These are phyloP conservation scores for Xylaria longipes DNA, from an alignment of 495 filamentous ascomycete species.

Conservation along the genomic window DNA sequence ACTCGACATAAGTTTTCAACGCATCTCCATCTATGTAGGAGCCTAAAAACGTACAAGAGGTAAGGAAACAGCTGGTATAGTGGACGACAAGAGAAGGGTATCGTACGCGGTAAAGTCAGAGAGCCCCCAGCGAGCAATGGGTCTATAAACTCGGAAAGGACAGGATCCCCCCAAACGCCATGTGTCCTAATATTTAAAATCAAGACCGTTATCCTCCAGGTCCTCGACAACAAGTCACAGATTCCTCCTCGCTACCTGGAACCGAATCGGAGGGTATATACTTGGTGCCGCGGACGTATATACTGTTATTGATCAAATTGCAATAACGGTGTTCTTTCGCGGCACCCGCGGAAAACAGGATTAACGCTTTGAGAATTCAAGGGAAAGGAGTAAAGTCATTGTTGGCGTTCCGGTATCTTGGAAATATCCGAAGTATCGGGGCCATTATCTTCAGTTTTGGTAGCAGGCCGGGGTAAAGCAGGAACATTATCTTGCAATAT, in stretches of 20 bases:
- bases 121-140: not conserved
- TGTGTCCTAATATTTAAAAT: not conserved
- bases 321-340: not conserved
- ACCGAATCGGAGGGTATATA: not conserved
- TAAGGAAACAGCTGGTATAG: not conserved
- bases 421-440: slow-evolving; percentile 38
- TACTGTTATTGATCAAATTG: not conserved
- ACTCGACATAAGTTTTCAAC: not conserved
- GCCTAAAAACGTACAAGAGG: not conserved
- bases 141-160: not conserved
- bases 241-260: not conserved
- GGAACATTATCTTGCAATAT: slow-evolving; percentile 26
- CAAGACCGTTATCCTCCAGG: not conserved
- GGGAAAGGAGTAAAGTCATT: not conserved
- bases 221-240: not conserved
- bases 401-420: slow-evolving; percentile 35
- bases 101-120: slow-evolving; percentile 19
- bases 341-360: not conserved
- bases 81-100: slow-evolving; percentile 15
- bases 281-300: not conserved
- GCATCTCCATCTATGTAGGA: not conserved
- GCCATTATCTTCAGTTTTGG: slow-evolving; percentile 27
- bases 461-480: slow-evolving; percentile 17
- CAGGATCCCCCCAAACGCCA: slow-evolving; percentile 5
- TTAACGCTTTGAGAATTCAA: not conserved